Evolutionary conservation across 2,329 filamentous ascomycete genomes (phyloP).

Genomic region (Lomentospora prolificans): DNA sequence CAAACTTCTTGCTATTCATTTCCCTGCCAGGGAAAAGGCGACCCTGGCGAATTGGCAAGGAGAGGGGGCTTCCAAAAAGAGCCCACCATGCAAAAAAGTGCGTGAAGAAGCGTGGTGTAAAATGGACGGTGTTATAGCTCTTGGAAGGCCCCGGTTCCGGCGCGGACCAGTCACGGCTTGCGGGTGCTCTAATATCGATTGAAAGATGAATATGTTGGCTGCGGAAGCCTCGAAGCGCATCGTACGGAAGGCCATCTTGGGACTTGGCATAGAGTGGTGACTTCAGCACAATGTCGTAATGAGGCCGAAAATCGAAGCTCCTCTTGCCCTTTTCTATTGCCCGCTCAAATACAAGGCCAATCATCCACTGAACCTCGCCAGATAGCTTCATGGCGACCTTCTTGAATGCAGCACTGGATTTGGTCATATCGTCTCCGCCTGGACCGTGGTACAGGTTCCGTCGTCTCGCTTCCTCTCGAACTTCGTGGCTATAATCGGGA

Average conservation of each 20-base stretch:
- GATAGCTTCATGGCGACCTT: conserved; percentile 99
- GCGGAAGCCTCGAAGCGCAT: conserved; percentile 93
- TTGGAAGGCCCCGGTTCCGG: conserved; percentile 65
- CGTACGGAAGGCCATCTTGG: conserved; percentile 53
- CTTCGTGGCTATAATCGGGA: conserved; percentile 85
- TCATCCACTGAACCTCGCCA: conserved; percentile 87
- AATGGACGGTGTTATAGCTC: conserved; percentile 93
- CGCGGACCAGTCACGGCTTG: conserved; percentile 76
- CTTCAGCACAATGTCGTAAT: conserved; percentile 83
- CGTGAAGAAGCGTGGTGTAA: conserved; percentile 92
- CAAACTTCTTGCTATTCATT: conserved; percentile 98
- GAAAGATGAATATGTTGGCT: conserved; percentile 96
- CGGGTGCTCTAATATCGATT: conserved; percentile 78
- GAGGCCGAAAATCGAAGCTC: conserved; percentile 81
- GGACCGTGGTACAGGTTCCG: conserved; percentile 38
- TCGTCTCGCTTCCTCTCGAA: conserved; percentile 51
- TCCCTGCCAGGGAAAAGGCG: conserved; percentile 83
- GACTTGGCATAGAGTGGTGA: conserved; percentile 64
- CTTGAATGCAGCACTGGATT: conserved; percentile 78
- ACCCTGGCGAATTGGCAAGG: conserved; percentile 86
- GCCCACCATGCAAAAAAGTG: conserved; percentile 99
- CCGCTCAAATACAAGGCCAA: conserved; percentile 85
- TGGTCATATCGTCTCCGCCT: conserved; percentile 46
- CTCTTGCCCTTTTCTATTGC: conserved; percentile 62
- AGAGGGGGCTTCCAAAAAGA: conserved; percentile 90